phyloP scores from a whole-genome alignment of 2,329 filamentous ascomycete species.

The Lachnellula hyalina region DNA sequence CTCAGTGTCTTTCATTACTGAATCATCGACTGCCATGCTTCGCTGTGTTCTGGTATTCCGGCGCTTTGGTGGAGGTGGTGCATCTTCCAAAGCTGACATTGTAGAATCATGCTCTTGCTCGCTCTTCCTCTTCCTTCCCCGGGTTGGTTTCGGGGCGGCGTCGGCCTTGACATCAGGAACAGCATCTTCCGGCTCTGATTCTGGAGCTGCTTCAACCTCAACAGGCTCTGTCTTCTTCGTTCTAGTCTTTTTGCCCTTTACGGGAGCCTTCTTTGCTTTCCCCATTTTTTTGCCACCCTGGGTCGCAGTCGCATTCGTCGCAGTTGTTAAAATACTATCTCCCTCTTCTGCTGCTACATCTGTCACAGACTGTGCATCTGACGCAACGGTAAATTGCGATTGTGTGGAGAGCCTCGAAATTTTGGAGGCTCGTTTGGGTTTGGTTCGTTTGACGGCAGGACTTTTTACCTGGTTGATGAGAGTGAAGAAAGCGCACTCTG shows the following conservation, averaged over 20 bases:
- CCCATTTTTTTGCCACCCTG: slow-evolving; percentile 46
- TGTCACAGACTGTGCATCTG: slow-evolving; percentile 42
- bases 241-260: slow-evolving; percentile 42
- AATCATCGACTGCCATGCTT: slow-evolving; percentile 36
- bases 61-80: slow-evolving; percentile 36
- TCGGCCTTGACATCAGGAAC: slow-evolving; percentile 29
- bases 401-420: slow-evolving; percentile 59
- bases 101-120: slow-evolving; percentile 11
- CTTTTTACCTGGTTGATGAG: slow-evolving; percentile 51
- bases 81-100: slow-evolving; percentile 7
- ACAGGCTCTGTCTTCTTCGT: slow-evolving; percentile 50
- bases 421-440: slow-evolving; percentile 60
- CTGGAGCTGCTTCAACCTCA: slow-evolving; percentile 38
- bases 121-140: slow-evolving; percentile 27
- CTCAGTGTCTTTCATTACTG: slow-evolving; percentile 40
- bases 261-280: slow-evolving; percentile 50
- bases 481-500: slow-evolving; percentile 77
- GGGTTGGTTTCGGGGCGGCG: slow-evolving; percentile 20
- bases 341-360: slow-evolving; percentile 43
- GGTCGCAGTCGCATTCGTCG: slow-evolving; percentile 54
- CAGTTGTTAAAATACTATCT: slow-evolving; percentile 55
- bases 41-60: slow-evolving; percentile 33
- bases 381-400: slow-evolving; percentile 46
- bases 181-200: slow-evolving; percentile 29
- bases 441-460: slow-evolving; percentile 48